phyloP scores from a whole-genome alignment of 768 basidiomycete genomes.

The Pulveroboletus ravenelii region DNA sequence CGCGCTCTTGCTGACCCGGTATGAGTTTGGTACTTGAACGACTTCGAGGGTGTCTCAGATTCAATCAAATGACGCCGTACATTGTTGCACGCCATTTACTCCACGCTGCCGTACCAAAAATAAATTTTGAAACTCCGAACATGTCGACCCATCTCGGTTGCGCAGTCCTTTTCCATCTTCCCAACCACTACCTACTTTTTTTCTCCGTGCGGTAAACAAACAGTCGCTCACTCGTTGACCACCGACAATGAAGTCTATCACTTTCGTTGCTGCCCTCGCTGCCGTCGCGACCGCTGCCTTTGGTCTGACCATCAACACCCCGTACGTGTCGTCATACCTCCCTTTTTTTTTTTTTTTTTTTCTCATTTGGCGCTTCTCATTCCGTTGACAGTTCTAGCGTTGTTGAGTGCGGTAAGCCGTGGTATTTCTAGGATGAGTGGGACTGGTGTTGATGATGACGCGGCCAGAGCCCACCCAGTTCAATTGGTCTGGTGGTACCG shows the following conservation, averaged over 20 bases:
- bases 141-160: slow-evolving; percentile 7
- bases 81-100: no score
- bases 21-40: no score
- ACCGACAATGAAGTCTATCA: slow-evolving; percentile 35
- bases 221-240: slow-evolving; percentile 17
- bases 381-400: slow-evolving; percentile 30
- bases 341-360: slow-evolving; percentile 9
- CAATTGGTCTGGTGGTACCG: slow-evolving; percentile 45
- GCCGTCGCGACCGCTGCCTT: slow-evolving; percentile 33
- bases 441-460: neutral
- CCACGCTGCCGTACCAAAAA: slow-evolving; percentile 1
- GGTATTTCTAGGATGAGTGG: neutral
- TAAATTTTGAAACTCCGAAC: slow-evolving; percentile 27
- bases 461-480: slow-evolving; percentile 55
- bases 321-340: slow-evolving; percentile 41
- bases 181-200: slow-evolving; percentile 1
- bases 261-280: slow-evolving; percentile 28
- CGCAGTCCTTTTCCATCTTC: neutral
- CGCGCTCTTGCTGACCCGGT: no score
- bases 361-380: neutral
- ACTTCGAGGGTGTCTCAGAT: no score
- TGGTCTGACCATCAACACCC: slow-evolving; percentile 60
- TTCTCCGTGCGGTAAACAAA: neutral
- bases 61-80: no score
- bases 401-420: slow-evolving; percentile 48